Conservation (phyloP, 2,329 filamentous ascomycete genomes). For the Zasmidium cellare region DNA sequence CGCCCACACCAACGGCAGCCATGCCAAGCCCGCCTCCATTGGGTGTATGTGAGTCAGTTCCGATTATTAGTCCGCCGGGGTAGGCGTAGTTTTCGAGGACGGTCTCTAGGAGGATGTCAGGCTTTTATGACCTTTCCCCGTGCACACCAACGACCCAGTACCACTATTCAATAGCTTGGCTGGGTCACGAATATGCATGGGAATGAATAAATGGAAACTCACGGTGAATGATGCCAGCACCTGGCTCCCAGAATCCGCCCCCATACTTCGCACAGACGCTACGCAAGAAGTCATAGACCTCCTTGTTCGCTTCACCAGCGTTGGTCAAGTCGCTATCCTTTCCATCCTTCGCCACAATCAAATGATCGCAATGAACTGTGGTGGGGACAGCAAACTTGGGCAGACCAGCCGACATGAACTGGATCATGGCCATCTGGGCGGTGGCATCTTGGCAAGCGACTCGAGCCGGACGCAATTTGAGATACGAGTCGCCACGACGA, state of each 20-base stretch:
- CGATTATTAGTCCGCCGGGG: conserved; percentile 98
- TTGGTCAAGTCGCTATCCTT: conserved; percentile 81
- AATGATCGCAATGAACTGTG: conserved; percentile 97
- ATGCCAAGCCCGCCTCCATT: conserved; percentile 94
- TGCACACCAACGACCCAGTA: too few species aligned
- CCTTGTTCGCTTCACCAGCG: conserved; percentile 87
- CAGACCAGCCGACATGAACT: conserved; percentile 97
- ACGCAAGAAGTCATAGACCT: conserved; percentile 97
- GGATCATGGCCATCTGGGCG: conserved; percentile 95
- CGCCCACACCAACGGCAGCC: conserved; percentile 94
- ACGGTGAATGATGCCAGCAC: conserved; percentile 89
- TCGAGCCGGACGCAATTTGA: conserved; percentile 95
- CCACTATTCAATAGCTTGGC: too few species aligned
- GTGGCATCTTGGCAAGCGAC: conserved; percentile 99
- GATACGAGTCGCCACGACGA: conserved; percentile 83
- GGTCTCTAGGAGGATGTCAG: too few species aligned
- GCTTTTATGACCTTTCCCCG: too few species aligned
- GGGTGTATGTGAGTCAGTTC: conserved; percentile 94
- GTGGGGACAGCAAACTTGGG: conserved; percentile 88
- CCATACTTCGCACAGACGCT: conserved; percentile 88
- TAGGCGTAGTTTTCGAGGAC: conserved; percentile 97
- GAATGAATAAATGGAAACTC: too few species aligned
- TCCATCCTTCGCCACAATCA: conserved; percentile 93
- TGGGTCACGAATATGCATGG: too few species aligned
- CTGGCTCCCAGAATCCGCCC: conserved; percentile 93